phyloP scores from a whole-genome alignment of 2,329 filamentous ascomycete genomes.

The Golovinomyces cichoracearum region DNA sequence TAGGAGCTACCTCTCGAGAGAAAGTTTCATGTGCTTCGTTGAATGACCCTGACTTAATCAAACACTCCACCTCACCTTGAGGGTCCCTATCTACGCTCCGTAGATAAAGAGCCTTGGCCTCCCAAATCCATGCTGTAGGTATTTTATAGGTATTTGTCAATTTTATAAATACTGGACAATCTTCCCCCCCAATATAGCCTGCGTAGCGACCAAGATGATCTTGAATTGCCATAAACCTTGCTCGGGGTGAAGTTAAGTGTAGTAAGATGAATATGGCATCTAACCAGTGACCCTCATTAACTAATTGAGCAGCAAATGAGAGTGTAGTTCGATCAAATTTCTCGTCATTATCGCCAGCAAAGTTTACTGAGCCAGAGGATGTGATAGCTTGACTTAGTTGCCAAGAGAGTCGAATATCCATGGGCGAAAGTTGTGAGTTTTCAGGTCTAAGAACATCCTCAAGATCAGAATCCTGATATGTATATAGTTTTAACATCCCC shows the following conservation, averaged over 20 bases:
- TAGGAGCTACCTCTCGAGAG: slow-evolving; percentile 53
- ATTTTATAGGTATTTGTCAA: slow-evolving; percentile 42
- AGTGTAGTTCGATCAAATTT: slow-evolving; percentile 41
- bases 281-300: slow-evolving; percentile 37
- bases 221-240: slow-evolving; percentile 41
- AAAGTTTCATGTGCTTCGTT: slow-evolving; percentile 68
- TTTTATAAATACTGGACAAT: slow-evolving; percentile 28
- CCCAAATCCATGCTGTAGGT: slow-evolving; percentile 57
- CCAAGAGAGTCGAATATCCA: slow-evolving; percentile 58
- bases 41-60: slow-evolving; percentile 52
- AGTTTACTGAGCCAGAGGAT: slow-evolving; percentile 24
- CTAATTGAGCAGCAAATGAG: slow-evolving; percentile 38
- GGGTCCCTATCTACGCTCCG: slow-evolving; percentile 45
- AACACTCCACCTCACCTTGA: slow-evolving; percentile 46
- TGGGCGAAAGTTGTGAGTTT: slow-evolving; percentile 46
- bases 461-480: slow-evolving; percentile 31
- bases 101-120: slow-evolving; percentile 62
- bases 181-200: slow-evolving; percentile 33
- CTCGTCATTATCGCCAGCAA: slow-evolving; percentile 25
- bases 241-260: slow-evolving; percentile 37
- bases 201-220: slow-evolving; percentile 52
- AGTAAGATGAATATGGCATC: slow-evolving; percentile 53
- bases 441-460: slow-evolving; percentile 51
- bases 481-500: slow-evolving; percentile 62
- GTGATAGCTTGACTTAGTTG: slow-evolving; percentile 48